Percentiles rank a stretch among this genome's conserved stretches.
These are phyloP conservation scores for Fagopyrum esculentum DNA, from an alignment of 148 eudicot species.

Conservation along the genomic window DNA sequence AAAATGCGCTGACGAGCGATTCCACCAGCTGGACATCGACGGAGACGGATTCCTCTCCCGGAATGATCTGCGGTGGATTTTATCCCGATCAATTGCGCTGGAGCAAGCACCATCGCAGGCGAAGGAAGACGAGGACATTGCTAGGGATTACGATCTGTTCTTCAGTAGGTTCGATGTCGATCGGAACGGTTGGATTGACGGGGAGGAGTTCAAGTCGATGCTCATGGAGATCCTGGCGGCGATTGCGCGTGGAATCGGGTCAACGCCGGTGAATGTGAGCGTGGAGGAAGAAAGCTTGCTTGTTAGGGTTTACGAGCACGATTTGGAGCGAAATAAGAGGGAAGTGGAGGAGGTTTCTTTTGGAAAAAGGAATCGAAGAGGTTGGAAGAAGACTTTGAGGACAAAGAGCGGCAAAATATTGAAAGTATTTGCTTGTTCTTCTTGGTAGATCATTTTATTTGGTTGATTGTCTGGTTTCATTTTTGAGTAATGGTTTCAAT, in stretches of 20 bases:
- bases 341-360: neutral
- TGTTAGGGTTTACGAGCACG: slow-evolving; percentile 31
- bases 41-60: slow-evolving; percentile 38
- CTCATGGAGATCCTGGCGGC: slow-evolving; percentile 47
- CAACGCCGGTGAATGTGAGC: slow-evolving; percentile 37
- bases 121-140: neutral
- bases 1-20: slow-evolving; percentile 31
- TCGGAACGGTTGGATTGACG: slow-evolving; percentile 26
- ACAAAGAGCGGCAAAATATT: slow-evolving; percentile 26
- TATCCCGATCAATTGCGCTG: slow-evolving; percentile 17
- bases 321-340: slow-evolving; percentile 14
- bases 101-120: slow-evolving; percentile 14
- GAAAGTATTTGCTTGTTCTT: slow-evolving; percentile 25
- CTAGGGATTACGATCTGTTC: slow-evolving; percentile 3
- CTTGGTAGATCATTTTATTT: neutral
- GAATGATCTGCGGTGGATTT: slow-evolving; percentile 22
- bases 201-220: slow-evolving; percentile 23
- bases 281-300: slow-evolving; percentile 49
- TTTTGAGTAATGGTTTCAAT: neutral
- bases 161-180: slow-evolving; percentile 32
- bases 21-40: slow-evolving; percentile 28
- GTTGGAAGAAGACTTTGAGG: slow-evolving; percentile 13
- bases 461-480: neutral
- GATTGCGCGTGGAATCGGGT: slow-evolving; percentile 49
- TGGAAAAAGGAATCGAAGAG: neutral